Evolutionary conservation across 225 moss, liverwort and hornwort genomes (phyloP).

Genomic region (Bryoerythrophyllum caledonicum): DNA sequence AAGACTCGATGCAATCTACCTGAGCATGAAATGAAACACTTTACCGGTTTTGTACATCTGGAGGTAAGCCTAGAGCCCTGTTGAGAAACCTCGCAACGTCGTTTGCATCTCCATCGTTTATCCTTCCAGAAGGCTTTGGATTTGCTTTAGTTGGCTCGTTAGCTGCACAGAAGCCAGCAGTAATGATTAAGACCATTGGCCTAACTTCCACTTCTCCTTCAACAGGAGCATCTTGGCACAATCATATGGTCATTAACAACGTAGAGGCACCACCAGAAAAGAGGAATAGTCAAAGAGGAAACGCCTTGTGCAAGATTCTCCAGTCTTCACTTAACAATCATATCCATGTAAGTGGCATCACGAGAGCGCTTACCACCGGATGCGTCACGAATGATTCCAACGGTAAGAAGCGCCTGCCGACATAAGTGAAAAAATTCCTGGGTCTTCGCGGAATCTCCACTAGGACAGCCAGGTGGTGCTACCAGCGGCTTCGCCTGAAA

Average conservation of each 20-base stretch:
- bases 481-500: constrained; percentile 60
- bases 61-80: constrained; percentile 86
- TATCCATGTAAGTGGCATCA: background rate
- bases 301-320: background rate
- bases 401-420: constrained; percentile 86
- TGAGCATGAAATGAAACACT: constrained; percentile 10
- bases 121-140: constrained; percentile 79
- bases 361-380: constrained; percentile 50
- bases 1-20: constrained; percentile 7
- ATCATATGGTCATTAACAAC: constrained; percentile 5
- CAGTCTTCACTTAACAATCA: constrained; percentile 9
- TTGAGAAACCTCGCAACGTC: constrained; percentile 97
- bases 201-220: constrained; percentile 10
- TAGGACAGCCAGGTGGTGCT: constrained; percentile 69
- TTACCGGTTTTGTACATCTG: constrained; percentile 84
- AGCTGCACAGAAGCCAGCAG: constrained; percentile 43
- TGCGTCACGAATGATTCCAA: constrained; percentile 94
- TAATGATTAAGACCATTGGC: background rate
- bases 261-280: background rate
- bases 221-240: constrained; percentile 11
- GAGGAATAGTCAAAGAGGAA: constrained; percentile 6
- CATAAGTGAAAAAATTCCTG: constrained; percentile 65
- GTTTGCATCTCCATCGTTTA: constrained; percentile 85
- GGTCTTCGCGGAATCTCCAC: constrained; percentile 52
- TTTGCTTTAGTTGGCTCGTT: constrained; percentile 52